These are phyloP conservation scores for Dalbergia cochinchinensis DNA, from an alignment of 306 rosid species.

Conservation along the genomic window DNA sequence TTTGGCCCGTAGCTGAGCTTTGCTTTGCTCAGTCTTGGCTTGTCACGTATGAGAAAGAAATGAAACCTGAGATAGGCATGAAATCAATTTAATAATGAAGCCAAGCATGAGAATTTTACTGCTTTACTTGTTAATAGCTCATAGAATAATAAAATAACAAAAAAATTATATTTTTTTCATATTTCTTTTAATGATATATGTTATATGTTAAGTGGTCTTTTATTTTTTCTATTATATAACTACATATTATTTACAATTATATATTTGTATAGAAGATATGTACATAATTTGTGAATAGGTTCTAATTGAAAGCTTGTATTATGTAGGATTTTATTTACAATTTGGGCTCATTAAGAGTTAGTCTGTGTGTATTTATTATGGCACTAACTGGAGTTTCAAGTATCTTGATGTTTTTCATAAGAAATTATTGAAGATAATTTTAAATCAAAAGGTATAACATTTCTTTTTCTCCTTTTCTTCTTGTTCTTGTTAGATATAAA, in stretches of 20 bases:
- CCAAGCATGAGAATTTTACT: neutral
- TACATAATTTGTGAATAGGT: neutral
- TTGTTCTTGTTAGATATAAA: too few relatives aligned
- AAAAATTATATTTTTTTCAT: too few relatives aligned
- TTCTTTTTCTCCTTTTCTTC: neutral
- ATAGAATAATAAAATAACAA: neutral
- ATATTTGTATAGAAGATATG: slow-evolving; percentile 1
- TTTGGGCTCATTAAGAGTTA: neutral
- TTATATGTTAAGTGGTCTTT: neutral
- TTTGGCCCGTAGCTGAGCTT: slow-evolving; percentile 17
- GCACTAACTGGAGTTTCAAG: neutral
- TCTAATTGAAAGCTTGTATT: slow-evolving; percentile 10
- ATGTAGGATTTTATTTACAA: neutral
- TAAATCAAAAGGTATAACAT: neutral
- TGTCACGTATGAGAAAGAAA: neutral
- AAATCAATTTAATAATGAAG: neutral
- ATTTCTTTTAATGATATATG: neutral
- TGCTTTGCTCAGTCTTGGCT: neutral
- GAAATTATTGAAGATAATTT: neutral
- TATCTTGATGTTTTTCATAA: slow-evolving; percentile 16
- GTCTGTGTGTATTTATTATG: neutral
- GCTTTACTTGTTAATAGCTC: slow-evolving; percentile 19
- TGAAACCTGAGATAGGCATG: neutral
- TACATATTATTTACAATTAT: neutral
- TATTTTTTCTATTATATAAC: slow-evolving; percentile 1